A percentile compares a stretch with the other conserved stretches of the same genome.
Evolutionary conservation across 345 rosid species (phyloP).

Genomic region (Corymbia maculata): DNA sequence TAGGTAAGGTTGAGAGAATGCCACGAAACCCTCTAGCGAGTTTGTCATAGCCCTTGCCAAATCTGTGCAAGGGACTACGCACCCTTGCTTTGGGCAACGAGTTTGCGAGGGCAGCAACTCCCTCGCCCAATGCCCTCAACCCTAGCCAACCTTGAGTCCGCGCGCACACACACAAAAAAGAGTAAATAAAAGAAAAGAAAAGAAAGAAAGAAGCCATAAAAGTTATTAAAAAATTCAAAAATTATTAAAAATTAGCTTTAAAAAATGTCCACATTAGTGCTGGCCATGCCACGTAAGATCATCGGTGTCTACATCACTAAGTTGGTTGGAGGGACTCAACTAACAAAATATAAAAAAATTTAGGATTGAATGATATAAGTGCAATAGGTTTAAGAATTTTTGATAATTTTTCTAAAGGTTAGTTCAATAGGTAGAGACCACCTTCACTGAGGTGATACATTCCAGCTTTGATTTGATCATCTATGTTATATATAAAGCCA

Average conservation of each 20-base stretch:
- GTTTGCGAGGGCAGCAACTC: background rate
- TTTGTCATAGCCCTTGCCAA: accelerated
- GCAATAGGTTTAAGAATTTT: background rate
- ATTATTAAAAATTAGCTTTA: too few species aligned
- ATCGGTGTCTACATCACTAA: background rate
- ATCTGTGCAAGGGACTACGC: background rate
- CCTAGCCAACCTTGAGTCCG: background rate
- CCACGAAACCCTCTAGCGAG: too few species aligned
- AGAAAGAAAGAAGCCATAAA: too few species aligned
- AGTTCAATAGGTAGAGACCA: background rate
- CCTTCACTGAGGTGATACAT: background rate
- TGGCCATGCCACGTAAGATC: background rate
- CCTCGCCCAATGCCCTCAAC: background rate
- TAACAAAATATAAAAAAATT: too few species aligned
- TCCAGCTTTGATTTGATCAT: background rate
- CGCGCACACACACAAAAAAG: background rate
- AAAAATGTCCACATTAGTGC: background rate
- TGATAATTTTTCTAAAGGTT: background rate
- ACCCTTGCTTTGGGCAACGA: too few species aligned
- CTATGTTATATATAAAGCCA: background rate
- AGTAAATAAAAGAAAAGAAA: too few species aligned
- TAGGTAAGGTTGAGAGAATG: background rate
- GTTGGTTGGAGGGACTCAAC: background rate
- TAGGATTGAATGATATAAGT: too few species aligned
- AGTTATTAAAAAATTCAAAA: too few species aligned